A percentile compares a stretch with the other conserved stretches of the same genome.
phyloP scores from a whole-genome alignment of 1,139 yeast species.

The Kluyveromyces marxianus region DNA sequence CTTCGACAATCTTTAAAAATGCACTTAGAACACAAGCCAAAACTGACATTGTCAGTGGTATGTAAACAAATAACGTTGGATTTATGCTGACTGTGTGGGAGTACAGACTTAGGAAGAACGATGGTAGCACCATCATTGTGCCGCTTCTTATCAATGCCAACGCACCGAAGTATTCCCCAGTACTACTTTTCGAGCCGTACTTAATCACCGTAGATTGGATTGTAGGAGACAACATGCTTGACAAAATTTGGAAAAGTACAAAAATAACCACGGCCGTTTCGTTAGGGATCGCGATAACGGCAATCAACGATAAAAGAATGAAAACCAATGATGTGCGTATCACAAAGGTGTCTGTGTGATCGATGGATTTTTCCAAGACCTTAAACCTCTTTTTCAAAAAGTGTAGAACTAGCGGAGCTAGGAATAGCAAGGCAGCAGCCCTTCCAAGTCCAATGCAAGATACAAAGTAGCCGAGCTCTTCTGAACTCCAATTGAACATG shows the following conservation, averaged over 20 bases:
- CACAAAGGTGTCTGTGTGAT: slow-evolving; percentile 46
- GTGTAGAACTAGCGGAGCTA: slow-evolving; percentile 39
- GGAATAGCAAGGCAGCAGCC: slow-evolving; percentile 35
- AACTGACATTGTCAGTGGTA: slow-evolving; percentile 19
- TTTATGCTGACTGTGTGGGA: slow-evolving; percentile 30
- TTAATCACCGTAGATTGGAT: slow-evolving; percentile 41
- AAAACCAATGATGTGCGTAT: slow-evolving; percentile 34
- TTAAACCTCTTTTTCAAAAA: slow-evolving; percentile 31
- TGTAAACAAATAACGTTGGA: slow-evolving; percentile 27
- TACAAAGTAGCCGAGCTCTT: slow-evolving; percentile 51
- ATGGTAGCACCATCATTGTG: slow-evolving; percentile 36
- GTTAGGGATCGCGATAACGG: slow-evolving; percentile 28
- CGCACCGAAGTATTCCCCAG: slow-evolving; percentile 51
- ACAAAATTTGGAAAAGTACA: slow-evolving; percentile 34
- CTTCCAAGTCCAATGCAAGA: slow-evolving; percentile 46
- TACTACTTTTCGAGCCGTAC: slow-evolving; percentile 38
- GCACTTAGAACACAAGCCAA: slow-evolving; percentile 16
- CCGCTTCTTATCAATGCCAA: slow-evolving; percentile 40
- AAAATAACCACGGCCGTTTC: slow-evolving; percentile 12
- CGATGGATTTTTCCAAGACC: slow-evolving; percentile 35
- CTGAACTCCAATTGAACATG: slow-evolving; percentile 52
- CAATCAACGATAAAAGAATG: slow-evolving; percentile 39
- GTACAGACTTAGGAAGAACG: slow-evolving; percentile 36
- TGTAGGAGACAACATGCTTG: slow-evolving; percentile 37
- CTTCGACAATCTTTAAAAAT: slow-evolving; percentile 16